Conservation (phyloP, 495 filamentous ascomycete genomes). For the Aspergillus ostianus region DNA sequence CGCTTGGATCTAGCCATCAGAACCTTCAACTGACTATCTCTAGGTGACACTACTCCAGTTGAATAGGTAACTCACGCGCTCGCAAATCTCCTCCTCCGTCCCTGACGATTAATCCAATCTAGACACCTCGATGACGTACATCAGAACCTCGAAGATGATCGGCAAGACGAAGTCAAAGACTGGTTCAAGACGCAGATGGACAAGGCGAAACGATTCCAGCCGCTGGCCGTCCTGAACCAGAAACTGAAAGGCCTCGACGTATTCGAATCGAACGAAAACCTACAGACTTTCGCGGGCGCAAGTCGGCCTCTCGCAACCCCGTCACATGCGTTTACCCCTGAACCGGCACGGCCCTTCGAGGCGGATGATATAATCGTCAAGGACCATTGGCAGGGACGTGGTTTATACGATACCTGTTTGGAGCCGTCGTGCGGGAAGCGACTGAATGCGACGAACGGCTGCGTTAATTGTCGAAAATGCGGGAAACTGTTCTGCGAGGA, state of each 20-base stretch:
- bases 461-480: conserved; percentile 88
- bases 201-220: conserved; percentile 94
- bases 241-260: conserved; percentile 97
- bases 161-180: conserved; percentile 95
- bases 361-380: conserved; percentile 87
- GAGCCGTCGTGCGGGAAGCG: conserved; percentile 83
- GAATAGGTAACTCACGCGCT: conserved; percentile 61
- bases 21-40: conserved; percentile 15
- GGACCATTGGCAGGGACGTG: conserved; percentile 81
- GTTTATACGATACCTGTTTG: conserved; percentile 73
- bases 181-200: conserved; percentile 97
- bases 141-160: conserved; percentile 86
- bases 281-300: conserved; percentile 28
- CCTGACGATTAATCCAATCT: conserved; percentile 19
- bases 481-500: conserved; percentile 94
- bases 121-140: conserved; percentile 94
- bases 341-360: conserved; percentile 50
- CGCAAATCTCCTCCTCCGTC: background rate
- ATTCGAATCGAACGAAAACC: conserved; percentile 88
- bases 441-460: conserved; percentile 74
- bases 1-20: conserved; percentile 4
- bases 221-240: conserved; percentile 86
- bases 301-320: conserved; percentile 29
- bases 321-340: conserved; percentile 31
- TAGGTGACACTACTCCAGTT: conserved; percentile 88